Conservation (phyloP, 305 asterid species). For the Solanum hybrid region DNA sequence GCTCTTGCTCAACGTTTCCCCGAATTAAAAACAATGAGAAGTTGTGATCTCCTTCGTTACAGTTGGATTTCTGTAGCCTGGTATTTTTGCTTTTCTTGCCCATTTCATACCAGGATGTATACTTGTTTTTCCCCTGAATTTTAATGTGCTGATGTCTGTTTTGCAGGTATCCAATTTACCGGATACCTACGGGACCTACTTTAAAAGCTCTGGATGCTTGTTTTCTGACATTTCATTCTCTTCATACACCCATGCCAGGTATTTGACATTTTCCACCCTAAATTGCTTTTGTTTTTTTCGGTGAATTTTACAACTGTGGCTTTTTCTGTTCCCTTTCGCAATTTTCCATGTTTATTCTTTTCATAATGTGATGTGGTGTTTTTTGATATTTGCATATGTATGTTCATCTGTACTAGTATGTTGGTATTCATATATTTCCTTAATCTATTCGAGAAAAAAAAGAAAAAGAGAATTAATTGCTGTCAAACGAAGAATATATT, state of each 20-base stretch:
- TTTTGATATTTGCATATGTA: neutral
- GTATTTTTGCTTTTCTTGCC: constrained; percentile 9
- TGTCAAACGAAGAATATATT: neutral
- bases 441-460: neutral
- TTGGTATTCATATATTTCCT: neutral
- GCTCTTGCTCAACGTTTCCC: constrained; percentile 29
- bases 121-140: neutral
- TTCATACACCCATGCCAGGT: constrained; percentile 52
- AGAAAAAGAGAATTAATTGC: neutral
- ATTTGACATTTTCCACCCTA: neutral
- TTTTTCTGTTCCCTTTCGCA: neutral
- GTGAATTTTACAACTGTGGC: neutral
- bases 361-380: neutral
- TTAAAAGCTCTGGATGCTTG: constrained; percentile 41
- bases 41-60: constrained; percentile 32
- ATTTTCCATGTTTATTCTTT: neutral
- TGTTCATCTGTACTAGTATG: neutral
- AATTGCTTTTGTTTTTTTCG: neutral
- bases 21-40: constrained; percentile 29
- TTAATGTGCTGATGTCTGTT: neutral
- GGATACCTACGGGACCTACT: constrained; percentile 41
- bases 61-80: constrained; percentile 54
- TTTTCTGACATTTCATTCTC: constrained; percentile 45
- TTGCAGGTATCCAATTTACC: constrained; percentile 43
- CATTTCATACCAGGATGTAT: neutral